Percentiles rank a stretch among this genome's conserved stretches.
Evolutionary conservation across 148 eudicot genomes (phyloP).

Genomic region (Rhododendron molle): DNA sequence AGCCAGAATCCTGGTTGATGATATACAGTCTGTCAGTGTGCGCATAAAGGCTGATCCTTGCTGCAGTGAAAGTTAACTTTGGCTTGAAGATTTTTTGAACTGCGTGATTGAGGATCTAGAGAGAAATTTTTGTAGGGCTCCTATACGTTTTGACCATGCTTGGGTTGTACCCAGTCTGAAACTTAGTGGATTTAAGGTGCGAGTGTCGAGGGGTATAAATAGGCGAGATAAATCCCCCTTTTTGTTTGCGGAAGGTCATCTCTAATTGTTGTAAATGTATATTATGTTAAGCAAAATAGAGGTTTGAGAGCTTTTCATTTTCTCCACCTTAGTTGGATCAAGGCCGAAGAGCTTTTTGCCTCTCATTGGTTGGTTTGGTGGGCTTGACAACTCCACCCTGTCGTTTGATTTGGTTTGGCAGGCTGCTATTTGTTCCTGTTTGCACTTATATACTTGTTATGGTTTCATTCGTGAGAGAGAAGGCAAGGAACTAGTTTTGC

Average conservation of each 20-base stretch:
- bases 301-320: not conserved
- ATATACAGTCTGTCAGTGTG: not conserved
- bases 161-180: too few species aligned
- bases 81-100: not conserved
- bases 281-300: not conserved
- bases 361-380: not conserved
- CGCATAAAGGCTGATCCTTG: not conserved
- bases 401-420: not conserved
- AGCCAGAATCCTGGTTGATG: not conserved
- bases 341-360: not conserved
- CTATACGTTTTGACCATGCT: not conserved
- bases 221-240: not conserved
- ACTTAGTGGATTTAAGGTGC: not conserved
- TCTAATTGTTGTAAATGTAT: not conserved
- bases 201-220: not conserved
- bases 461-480: not conserved
- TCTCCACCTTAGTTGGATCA: not conserved
- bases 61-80: not conserved
- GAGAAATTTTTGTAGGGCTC: not conserved
- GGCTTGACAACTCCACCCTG: not conserved
- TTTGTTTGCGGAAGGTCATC: not conserved
- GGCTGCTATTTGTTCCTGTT: not conserved
- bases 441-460: not conserved
- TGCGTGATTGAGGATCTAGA: not conserved
- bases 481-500: not conserved